These are phyloP conservation scores for Dorcoceras hygrometricum DNA, from an alignment of 257 asterid genomes.

Conservation along the genomic window DNA sequence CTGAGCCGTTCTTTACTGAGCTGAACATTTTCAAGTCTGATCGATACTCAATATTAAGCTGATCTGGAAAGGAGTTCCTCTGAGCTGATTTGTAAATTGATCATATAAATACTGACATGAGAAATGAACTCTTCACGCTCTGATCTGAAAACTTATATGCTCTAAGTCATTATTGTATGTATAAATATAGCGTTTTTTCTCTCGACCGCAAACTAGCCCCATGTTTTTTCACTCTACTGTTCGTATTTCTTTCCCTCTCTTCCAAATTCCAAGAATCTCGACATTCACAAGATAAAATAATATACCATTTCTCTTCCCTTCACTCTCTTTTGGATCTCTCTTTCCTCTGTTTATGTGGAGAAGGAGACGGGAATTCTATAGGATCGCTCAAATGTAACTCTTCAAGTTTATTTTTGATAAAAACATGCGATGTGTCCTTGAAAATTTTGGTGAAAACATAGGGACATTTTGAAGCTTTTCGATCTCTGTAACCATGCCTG, in stretches of 20 bases:
- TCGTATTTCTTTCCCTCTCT: conserved; percentile 13
- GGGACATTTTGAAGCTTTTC: neutral
- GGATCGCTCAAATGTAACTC: conserved; percentile 23
- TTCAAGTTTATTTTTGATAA: neutral
- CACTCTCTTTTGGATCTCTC: conserved; percentile 28
- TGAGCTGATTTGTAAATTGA: too few species aligned
- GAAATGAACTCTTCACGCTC: too few species aligned
- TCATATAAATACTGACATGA: too few species aligned
- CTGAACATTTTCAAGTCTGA: too few species aligned
- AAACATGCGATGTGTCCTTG: neutral
- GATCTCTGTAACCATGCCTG: neutral
- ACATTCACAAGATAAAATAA: conserved; percentile 1
- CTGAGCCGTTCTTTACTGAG: too few species aligned
- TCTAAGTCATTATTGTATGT: conserved; percentile 24
- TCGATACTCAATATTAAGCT: too few species aligned
- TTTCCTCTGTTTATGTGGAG: conserved; percentile 35
- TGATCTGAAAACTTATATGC: too few species aligned
- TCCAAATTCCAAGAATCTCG: conserved; percentile 9
- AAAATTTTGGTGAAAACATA: neutral
- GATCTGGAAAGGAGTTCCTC: too few species aligned
- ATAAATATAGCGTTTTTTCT: conserved; percentile 40
- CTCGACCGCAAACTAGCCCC: conserved; percentile 33
- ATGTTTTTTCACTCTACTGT: conserved; percentile 28
- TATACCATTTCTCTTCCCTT: conserved; percentile 22
- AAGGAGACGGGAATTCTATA: conserved; percentile 32